Evolutionary conservation across 805 yeast genomes (phyloP), one percentile per base, ranked within the genome.

Genomic region (Myxozyma vanderwaltii): DNA sequence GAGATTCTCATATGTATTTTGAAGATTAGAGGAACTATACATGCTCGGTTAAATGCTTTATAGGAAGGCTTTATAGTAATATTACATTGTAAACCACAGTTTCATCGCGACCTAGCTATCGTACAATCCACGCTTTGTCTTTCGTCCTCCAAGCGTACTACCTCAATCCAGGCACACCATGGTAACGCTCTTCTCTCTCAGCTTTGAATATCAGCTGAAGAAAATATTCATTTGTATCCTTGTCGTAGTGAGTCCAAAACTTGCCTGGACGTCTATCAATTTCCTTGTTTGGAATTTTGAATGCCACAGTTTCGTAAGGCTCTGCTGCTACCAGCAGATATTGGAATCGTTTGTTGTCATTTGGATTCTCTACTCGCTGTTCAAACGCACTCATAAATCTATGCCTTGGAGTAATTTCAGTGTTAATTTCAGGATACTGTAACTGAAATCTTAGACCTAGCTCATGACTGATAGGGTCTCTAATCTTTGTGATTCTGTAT

Each of bases 271-370:
- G 51, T 41, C 66, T 63, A 61, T 80, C 83, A 13, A 84, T 76
- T 24, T 83, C 82, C 21, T 69, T 76, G 15, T 83, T 77, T 1
- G 96, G 96, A 12, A 94, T 77, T 59, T 89, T 85, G 58, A 92
- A 76, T 1, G 86, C 88, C 8, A 90, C 77, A 59, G 86, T 89
- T 61, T 90, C 92, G 71, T 89, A 94, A 1, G 97, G 97, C 70
- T 90, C 96, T 2, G 86, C 94, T n/a, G 91, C 85, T 0, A 91
- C 74, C 10, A 91, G 84, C 63, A 94, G 67, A 70, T 85, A 91
- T 72, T 88, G 95, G 72, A 70, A 83, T 8, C 77, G 75, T 40
- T 76, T 73, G 51, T 77, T 75, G 0, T 68, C 68, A 26, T 78
- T 76, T 33, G 79, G 75, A 52, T 82, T 82, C 67, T 80, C 82